Base-by-base conservation (phyloP, 192 early-diverging fungal species). In the Allomyces arbusculus region DNA sequence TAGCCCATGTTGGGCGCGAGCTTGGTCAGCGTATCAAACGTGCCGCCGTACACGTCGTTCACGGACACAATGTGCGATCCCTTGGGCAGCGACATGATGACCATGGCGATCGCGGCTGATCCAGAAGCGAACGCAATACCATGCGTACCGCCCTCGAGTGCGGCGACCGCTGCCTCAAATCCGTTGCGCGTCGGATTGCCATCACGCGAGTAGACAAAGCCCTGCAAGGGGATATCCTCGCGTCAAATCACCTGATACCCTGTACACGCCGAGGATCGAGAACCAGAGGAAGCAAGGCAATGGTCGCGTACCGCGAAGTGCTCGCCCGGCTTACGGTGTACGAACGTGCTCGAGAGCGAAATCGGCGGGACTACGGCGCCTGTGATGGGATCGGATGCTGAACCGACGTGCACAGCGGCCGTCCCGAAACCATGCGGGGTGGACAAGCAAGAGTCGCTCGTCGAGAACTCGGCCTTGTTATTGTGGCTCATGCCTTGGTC, bases 331-430 rank as follows among this genome's bases (percentile, higher is more conserved):
- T 84, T 79, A 26, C 77, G 75, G 79, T 99, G 95, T 75, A 88
- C 87, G 75, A 94, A 99, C 12, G 95, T 99, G 44, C 94, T 99
- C 10, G 94, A 95, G 63, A 99, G 83, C 23, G 87, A 90, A 40
- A 99, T 78, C 20, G 95, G 80, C 58, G 95, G 95, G 67, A 99
- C 94, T 12, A 99, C 95, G 19, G 95, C 95, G 50, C 94, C 92
- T 14, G 93, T 96, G 66, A 83, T 70, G 25, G 89, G 85, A 70
- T 99, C 94, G 50, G 91, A 87, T 63, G 85, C 76, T 65, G 92
- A 85, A 8, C 91, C 95, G 44, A 90, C 90, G 68, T 99, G 95
- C 63, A 99, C 86, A 25, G 95, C 95, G 64, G 86, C 83, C 10
- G 95, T 99, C 64, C 85, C 91, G 69, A 99, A 99, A 20, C 86